These are phyloP conservation scores for Panicum hallii DNA, from an alignment of 202 grass and related monocot genomes.

Conservation along the genomic window DNA sequence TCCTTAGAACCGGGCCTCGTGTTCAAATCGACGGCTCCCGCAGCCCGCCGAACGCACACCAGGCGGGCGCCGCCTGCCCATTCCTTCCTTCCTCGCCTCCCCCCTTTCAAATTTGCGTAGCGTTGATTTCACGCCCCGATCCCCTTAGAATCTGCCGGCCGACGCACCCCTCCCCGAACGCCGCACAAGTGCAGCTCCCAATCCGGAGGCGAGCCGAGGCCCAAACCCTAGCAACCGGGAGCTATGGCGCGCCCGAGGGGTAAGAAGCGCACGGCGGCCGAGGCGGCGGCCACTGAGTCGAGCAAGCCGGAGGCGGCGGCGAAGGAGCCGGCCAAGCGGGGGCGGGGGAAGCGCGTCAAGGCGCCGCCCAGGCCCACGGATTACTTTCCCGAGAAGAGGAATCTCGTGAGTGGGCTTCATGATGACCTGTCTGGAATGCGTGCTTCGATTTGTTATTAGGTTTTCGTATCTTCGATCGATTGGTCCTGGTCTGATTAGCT, in stretches of 20 bases:
- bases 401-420: slow-evolving; percentile 51
- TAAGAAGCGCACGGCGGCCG: slow-evolving; percentile 50
- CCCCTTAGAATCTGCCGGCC: slow-evolving; percentile 15
- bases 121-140: slow-evolving; percentile 55
- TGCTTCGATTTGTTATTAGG: slow-evolving; percentile 19
- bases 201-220: not conserved
- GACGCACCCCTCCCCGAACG: not conserved
- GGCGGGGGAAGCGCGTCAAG: slow-evolving; percentile 42
- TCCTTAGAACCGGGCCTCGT: not conserved
- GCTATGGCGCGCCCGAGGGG: slow-evolving; percentile 46
- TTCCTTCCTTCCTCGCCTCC: not conserved
- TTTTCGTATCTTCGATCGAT: not conserved
- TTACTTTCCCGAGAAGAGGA: slow-evolving; percentile 62
- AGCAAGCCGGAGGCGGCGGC: not conserved
- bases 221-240: slow-evolving; percentile 24
- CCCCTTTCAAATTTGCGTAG: slow-evolving; percentile 62
- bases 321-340: slow-evolving; percentile 33
- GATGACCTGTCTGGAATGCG: not conserved
- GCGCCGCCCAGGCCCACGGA: slow-evolving; percentile 44
- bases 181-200: slow-evolving; percentile 47
- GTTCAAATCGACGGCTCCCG: not conserved
- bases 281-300: slow-evolving; percentile 32
- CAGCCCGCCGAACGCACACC: not conserved
- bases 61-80: not conserved
- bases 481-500: not conserved